Base-by-base conservation (phyloP, 306 rosid genomes). In the Malus orientalis region DNA sequence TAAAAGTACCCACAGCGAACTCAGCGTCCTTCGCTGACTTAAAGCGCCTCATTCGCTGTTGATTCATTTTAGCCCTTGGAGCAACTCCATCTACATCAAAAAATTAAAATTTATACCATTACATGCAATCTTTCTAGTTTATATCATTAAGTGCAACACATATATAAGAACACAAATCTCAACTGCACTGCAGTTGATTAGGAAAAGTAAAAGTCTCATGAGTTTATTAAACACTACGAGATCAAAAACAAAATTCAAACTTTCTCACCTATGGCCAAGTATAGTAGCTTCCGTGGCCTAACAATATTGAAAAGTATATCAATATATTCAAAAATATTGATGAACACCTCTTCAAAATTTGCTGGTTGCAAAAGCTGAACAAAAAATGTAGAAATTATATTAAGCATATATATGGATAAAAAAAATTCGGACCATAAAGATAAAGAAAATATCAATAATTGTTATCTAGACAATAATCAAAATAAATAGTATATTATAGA, bases 11-110 rank as follows among this genome's bases (percentile, higher is more conserved):
- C 14, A 44, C 14, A 44, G 15, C 49, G 15, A 44, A 11, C 49
- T 44, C 49, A 11, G 49, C 15, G 4, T 44, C 89, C 77, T 81
- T 84, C 0, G 90, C 86, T 0, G 79, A 33, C 73, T 32, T 53
- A 23, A 87, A 91, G 3, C 91, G 87, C 18, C 90, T 77, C 1
- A 76, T 38, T 11, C 93, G 57, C 40, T 86, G 96, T 42, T 88
- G 96, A 19, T 91, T 88, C 90, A 91, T 85, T 71, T 91, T 88
- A 1, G 87, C 90, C 20, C 91, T 85, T 5, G 96, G 96, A 1
- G 91, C 90, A 13, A 91, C 93, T 16, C 93, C 93, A 29, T 88
- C 96, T 91, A 54, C 49, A 29, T 38, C 3, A 16, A 23, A 23
- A 23, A 44, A 59, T 25, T 15, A 6, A 33, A 40, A 6, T 8